Evolutionary conservation across 106 monocot species (phyloP).

Genomic region (Agapanthus africanus): DNA sequence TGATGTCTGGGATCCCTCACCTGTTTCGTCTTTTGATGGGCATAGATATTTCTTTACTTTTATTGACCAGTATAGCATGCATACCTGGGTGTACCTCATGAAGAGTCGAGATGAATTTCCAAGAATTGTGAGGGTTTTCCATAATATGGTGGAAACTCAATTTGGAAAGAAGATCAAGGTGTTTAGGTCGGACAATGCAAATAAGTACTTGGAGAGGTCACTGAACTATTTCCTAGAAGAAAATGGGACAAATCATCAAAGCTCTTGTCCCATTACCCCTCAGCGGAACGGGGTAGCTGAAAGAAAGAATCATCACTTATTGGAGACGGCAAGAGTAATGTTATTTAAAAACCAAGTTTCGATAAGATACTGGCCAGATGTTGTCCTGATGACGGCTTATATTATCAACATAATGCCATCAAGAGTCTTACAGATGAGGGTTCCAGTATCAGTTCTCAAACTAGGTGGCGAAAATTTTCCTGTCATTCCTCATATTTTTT

Average conservation of each 20-base stretch:
- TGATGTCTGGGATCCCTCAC: constrained; percentile 2
- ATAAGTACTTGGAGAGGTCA: background rate
- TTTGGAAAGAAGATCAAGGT: constrained; percentile 4
- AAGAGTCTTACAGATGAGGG: background rate
- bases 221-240: background rate
- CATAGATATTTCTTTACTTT: background rate
- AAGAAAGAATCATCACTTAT: background rate
- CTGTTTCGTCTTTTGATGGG: background rate
- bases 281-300: background rate
- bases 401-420: background rate
- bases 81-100: background rate
- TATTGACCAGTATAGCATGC: background rate
- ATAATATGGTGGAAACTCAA: constrained; percentile 5
- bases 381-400: background rate
- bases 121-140: background rate
- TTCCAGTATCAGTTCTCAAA: background rate
- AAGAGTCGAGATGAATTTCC: background rate
- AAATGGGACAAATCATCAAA: background rate
- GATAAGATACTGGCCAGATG: background rate
- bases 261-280: background rate
- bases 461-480: no score
- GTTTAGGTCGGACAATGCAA: background rate
- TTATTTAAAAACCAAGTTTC: background rate
- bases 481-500: no score
- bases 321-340: background rate